Base-by-base conservation (phyloP, 2,329 filamentous ascomycete species). In the Diaporthe ilicicola region DNA sequence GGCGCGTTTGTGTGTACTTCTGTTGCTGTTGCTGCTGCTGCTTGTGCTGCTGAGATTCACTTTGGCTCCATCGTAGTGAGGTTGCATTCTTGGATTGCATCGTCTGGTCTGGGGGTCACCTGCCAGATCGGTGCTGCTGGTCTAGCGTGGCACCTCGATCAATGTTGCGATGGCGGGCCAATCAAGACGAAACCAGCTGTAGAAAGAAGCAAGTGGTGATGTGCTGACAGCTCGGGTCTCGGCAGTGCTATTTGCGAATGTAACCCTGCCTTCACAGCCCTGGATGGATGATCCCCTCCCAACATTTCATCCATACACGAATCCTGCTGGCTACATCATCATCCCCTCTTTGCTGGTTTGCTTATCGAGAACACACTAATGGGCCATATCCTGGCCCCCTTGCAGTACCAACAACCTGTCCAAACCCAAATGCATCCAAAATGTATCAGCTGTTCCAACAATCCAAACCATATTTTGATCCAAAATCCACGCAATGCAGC, bases 171-270 rank as follows among this genome's bases (percentile, higher is more conserved):
- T 44, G n/a, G 59, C 44, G 29, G 42, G 51, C 66, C 51, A 72
- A 72, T 65, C 70, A 72, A 55, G 66, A 37, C 19, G 50, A 46
- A 22, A 42, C 29, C 12, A 46, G 17, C 55, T 27, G 54, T 29
- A 34, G 50, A 10, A 24, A 48, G 55, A 50, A 65, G 50, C 50
- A 65, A 39, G 53, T 53, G 29, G 22, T 37, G 34, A 53, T 59
- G 53, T 42, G 46, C 39, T 69, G 70, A 65, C 51, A 66, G 34
- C 34, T 66, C 51, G 66, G 70, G 27, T 34, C 61, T 56, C 70
- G 56, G 66, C 61, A 70, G 27, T 27, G 34, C 39, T 24, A n/a
- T 54, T 44, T 48, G 59, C 59, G 27, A 62, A 48, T 34, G 59
- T 10, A 34, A 62, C 42, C 42, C 27, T 62, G 24, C 39, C 56